Conservation (phyloP, 352 stramenopile species). For the Pelagophyceae sp. region DNA sequence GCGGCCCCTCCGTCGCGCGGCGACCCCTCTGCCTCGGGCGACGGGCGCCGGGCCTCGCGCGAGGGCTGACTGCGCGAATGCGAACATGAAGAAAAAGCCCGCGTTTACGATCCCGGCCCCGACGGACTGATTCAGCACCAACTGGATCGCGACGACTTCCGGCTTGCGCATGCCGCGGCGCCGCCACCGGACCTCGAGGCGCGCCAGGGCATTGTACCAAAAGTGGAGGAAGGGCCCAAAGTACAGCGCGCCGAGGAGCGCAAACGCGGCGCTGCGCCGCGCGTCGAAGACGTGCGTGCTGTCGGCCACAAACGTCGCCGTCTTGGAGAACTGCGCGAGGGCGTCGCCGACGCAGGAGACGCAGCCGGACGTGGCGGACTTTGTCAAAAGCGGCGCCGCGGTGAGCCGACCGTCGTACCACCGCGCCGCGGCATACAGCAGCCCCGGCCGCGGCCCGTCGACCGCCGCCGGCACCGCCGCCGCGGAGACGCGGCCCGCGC, state of each 20-base stretch:
- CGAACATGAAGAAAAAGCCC: conserved; percentile 11
- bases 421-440: neutral
- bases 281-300: too few relatives aligned
- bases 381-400: neutral
- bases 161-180: neutral
- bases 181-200: neutral
- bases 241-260: neutral
- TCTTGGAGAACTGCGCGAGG: neutral
- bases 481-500: neutral
- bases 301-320: neutral
- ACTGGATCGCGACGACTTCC: neutral
- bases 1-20: too few relatives aligned
- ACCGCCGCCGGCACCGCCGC: too few relatives aligned
- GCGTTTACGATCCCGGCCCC: neutral
- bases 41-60: neutral
- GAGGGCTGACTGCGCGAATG: neutral
- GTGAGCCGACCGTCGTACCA: neutral
- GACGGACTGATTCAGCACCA: neutral
- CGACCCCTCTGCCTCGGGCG: too few relatives aligned
- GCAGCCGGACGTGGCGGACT: neutral
- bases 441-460: neutral
- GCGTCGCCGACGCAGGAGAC: neutral
- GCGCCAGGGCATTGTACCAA: neutral
- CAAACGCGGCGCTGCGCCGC: neutral
- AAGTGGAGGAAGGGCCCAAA: neutral